phyloP scores from a whole-genome alignment of 2,329 filamentous ascomycete species.

The Claviceps sorghi region DNA sequence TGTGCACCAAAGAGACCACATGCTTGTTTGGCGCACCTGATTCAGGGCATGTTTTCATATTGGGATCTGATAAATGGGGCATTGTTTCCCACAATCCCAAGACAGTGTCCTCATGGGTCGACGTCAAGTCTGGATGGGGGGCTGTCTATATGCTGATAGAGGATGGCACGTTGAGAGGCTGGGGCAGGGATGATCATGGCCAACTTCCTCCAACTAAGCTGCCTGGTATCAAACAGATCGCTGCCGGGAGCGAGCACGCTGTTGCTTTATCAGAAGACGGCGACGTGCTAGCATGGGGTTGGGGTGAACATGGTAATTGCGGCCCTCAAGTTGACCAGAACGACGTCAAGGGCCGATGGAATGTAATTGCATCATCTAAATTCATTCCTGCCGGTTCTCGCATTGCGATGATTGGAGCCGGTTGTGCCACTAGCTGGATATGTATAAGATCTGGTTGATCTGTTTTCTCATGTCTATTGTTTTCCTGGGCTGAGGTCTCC shows the following conservation, averaged over 20 bases:
- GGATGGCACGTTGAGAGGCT: constrained; percentile 49
- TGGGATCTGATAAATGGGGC: constrained; percentile 65
- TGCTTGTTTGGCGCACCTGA: constrained; percentile 46
- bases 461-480: neutral
- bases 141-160: constrained; percentile 55
- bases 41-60: constrained; percentile 45
- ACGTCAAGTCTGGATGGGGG: constrained; percentile 70
- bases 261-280: constrained; percentile 52
- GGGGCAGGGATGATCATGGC: constrained; percentile 77
- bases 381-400: constrained; percentile 34
- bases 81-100: constrained; percentile 43
- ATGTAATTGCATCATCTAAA: constrained; percentile 45
- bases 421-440: constrained; percentile 82
- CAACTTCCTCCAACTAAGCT: constrained; percentile 55
- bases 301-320: constrained; percentile 97
- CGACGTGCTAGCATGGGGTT: constrained; percentile 75
- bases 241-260: constrained; percentile 82
- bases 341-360: constrained; percentile 56
- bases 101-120: constrained; percentile 42
- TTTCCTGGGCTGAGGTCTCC: neutral
- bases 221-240: constrained; percentile 46
- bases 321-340: constrained; percentile 50
- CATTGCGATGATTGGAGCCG: constrained; percentile 57
- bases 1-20: constrained; percentile 78
- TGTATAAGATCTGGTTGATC: constrained; percentile 22